Evolutionary conservation across 768 basidiomycete species (phyloP), one percentile per base, ranked within the genome.

Genomic region (Hygrophorus russula): DNA sequence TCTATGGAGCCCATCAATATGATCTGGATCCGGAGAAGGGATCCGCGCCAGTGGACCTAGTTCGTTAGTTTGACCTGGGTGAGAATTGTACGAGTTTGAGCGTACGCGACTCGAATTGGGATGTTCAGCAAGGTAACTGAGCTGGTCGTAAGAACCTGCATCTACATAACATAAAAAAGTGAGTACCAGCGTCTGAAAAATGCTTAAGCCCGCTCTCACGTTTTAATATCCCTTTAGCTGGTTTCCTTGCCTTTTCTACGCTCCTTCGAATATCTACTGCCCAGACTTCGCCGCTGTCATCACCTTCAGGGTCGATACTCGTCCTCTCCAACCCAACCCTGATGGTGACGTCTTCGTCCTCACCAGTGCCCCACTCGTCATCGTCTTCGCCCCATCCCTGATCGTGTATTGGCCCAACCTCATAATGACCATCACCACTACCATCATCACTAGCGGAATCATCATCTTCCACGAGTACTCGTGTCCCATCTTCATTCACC

Each of bases 141-240:
- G 69, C 60, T 90, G 89, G 49, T 70, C 71, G 58, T 86, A 90
- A 17, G 63, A 69, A 0, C 69, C 71, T 8, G 85, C 82, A 57
- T 80, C 86, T 88, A 56, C 1, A 39, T 12, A 43, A 42, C 37
- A 40, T 17, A 9, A 42, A 24, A 46, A 24, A 15, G 17, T 40
- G 11, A 34, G 32, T 14, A 29, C 5, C 29, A 18, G 19, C 24
- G 14, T 49, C 37, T 30, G 7, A 44, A 15, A 42, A 5, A 17
- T 5, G n/a, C 10, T 2, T 11, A 44, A 46, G 28, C 36, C 29
- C 46, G 27, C 36, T 75, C 81, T 58, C 61, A 88, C 88, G 62
- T 69, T 97, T 99, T 49, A 99, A 64, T 45, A 99, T 97, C 15
- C 94, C 90, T 60, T 73, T 87, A 20, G 77, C 64, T 2, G 89